A percentile compares a stretch with the other conserved stretches of the same genome.
Conservation (phyloP, 2,329 filamentous ascomycete genomes). For the Neofusicoccum cordaticola region DNA sequence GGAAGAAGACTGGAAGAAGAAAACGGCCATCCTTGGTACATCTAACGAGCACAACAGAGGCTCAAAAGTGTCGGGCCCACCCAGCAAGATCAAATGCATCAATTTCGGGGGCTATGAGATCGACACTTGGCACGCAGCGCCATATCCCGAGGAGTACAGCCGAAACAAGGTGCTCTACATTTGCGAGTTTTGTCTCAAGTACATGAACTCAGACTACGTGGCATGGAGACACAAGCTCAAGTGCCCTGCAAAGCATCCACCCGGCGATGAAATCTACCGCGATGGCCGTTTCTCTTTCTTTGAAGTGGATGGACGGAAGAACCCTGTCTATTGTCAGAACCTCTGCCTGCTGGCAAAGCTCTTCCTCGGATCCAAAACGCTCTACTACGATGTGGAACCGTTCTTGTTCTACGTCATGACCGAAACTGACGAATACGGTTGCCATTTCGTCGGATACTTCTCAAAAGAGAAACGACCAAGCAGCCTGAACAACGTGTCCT, state of each 20-base stretch:
- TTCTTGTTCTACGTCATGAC: slow-evolving; percentile 98
- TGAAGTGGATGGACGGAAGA: slow-evolving; percentile 94
- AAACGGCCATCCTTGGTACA: slow-evolving; percentile 62
- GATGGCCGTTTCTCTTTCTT: slow-evolving; percentile 90
- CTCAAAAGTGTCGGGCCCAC: slow-evolving; percentile 77
- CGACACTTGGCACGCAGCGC: slow-evolving; percentile 97
- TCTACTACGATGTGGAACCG: slow-evolving; percentile 97
- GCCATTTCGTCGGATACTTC: slow-evolving; percentile 98
- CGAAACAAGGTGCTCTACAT: slow-evolving; percentile 96
- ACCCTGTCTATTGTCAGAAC: slow-evolving; percentile 98
- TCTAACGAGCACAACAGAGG: slow-evolving; percentile 62
- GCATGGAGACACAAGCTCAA: slow-evolving; percentile 95
- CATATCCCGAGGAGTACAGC: slow-evolving; percentile 97
- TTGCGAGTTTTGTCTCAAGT: slow-evolving; percentile 98
- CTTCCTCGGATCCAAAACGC: slow-evolving; percentile 96
- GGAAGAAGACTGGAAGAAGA: slow-evolving; percentile 84
- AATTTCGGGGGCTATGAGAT: slow-evolving; percentile 98
- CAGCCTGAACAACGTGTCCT: slow-evolving; percentile 95
- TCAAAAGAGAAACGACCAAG: slow-evolving; percentile 96
- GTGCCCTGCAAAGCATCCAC: slow-evolving; percentile 93
- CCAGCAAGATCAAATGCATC: slow-evolving; percentile 97
- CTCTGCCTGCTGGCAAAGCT: slow-evolving; percentile 93
- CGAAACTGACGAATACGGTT: slow-evolving; percentile 85
- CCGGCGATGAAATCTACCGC: slow-evolving; percentile 95
- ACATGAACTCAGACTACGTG: slow-evolving; percentile 99